Base-by-base conservation (phyloP, 1,139 yeast species). In the Yamadazyma sp. region DNA sequence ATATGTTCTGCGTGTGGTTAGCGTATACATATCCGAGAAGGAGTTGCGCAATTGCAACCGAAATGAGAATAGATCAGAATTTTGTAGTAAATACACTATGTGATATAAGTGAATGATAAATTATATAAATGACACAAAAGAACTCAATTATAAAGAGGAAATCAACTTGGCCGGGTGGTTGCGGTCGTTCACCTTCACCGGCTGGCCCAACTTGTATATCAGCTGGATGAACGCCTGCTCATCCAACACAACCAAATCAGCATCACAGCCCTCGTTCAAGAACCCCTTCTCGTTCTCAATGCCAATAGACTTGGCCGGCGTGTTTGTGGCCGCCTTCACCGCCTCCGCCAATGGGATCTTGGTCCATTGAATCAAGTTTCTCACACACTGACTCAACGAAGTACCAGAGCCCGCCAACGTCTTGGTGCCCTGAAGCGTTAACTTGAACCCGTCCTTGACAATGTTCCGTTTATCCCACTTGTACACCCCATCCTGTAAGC, bases 401-500 rank as follows among this genome's bases (percentile, higher is more conserved):
- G 83, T 76, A 7, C 82, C 82, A 13, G 82, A 73, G 29, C 85
- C 86, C 4, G 85, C 85, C 54, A 79, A 74, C 13, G 83, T 80
- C 38, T 70, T 69, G 10, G 84, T 78, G 15, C 80, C 82, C 52
- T 77, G 64, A 47, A 80, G 66, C 42, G 64, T 67, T 45, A 78
- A 62, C 39, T 65, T 57, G 37, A 68, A 60, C 9, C 80, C 84
- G 13, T 64, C 64, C 52, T 80, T 80, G 34, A 65, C 73, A 32
- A 80, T 71, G 46, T 51, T 58, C 56, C 71, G 74, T 25, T 59
- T 57, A 38, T 73, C 80, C 77, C 80, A 73, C 46, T 62, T 59
- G 53, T 76, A 76, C 13, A 59, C 52, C 12, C 80, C 81, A 49
- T 76, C 80, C 2, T 71, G 65, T 46, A 74, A 62, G 2, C 81